Percentiles rank a stretch among this genome's conserved stretches.
These are phyloP conservation scores for Alternaria sp. DNA, from an alignment of 2,329 filamentous ascomycete species.

Conservation along the genomic window DNA sequence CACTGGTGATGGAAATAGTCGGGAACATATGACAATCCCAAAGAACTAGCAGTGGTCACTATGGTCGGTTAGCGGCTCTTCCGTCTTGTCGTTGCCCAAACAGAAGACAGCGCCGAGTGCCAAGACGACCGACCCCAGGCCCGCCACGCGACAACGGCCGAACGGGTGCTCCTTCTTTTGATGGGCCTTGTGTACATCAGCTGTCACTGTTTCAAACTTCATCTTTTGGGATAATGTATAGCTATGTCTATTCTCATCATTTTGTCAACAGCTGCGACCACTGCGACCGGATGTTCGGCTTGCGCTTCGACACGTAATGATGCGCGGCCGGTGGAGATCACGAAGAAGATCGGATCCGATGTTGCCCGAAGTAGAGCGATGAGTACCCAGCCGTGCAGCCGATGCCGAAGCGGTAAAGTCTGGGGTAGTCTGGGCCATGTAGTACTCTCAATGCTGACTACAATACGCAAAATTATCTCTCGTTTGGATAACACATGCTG, in stretches of 20 bases:
- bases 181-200: background rate
- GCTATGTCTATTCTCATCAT: background rate
- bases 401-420: background rate
- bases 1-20: constrained; percentile 12
- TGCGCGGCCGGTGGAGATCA: constrained; percentile 3
- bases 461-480: background rate
- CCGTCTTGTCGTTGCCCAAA: constrained; percentile 21
- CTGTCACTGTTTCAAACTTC: background rate
- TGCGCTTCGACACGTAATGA: background rate
- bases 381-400: background rate
- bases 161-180: background rate
- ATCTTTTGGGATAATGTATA: background rate
- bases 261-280: background rate
- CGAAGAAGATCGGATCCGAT: constrained; percentile 6
- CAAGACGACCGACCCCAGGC: constrained; percentile 18
- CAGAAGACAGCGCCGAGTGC: constrained; percentile 20
- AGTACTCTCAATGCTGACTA: background rate
- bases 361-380: constrained; percentile 4
- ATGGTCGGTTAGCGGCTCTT: constrained; percentile 27
- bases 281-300: background rate
- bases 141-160: constrained; percentile 18
- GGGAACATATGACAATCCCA: constrained; percentile 22
- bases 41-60: constrained; percentile 12
- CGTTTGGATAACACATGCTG: background rate
- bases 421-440: constrained; percentile 5